Percentiles rank a stretch among this genome's conserved stretches.
Evolutionary conservation across 768 basidiomycete species (phyloP).

Genomic region (Kondoa malvinella): DNA sequence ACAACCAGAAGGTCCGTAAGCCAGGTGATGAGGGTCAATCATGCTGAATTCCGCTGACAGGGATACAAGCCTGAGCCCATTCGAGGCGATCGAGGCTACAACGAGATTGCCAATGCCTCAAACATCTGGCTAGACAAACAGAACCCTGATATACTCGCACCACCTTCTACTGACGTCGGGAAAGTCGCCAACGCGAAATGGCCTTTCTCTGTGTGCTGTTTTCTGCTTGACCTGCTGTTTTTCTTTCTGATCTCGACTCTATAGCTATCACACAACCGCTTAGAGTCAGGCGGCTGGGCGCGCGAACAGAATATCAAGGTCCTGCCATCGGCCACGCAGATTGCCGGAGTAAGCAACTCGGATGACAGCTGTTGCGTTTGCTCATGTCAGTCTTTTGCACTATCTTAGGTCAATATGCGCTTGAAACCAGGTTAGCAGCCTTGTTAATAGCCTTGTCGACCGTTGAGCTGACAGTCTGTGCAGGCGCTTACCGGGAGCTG

Average conservation of each 20-base stretch:
- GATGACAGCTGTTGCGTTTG: too few species aligned
- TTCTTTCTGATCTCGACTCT: too few species aligned
- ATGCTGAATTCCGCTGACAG: too few species aligned
- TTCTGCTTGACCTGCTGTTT: too few species aligned
- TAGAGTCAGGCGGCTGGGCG: not conserved
- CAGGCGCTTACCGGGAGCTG: conserved; percentile 42
- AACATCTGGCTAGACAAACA: not conserved
- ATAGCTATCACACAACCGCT: not conserved
- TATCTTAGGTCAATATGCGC: too few species aligned
- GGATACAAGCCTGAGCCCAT: not conserved
- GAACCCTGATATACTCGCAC: conserved; percentile 7
- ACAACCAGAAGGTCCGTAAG: too few species aligned
- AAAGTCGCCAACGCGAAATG: conserved; percentile 3
- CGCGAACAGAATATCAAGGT: not conserved
- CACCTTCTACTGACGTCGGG: conserved; percentile 6
- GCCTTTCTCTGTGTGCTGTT: too few species aligned
- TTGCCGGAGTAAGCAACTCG: not conserved
- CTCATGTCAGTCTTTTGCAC: too few species aligned
- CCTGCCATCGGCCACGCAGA: not conserved
- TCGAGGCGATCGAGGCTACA: not conserved
- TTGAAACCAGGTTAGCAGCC: too few species aligned
- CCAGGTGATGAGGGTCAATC: too few species aligned
- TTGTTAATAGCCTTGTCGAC: conserved; percentile 33
- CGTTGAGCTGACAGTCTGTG: conserved; percentile 40
- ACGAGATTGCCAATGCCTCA: not conserved